Base-by-base conservation (phyloP, 2,329 filamentous ascomycete species). In the Stachybotrys elegans region DNA sequence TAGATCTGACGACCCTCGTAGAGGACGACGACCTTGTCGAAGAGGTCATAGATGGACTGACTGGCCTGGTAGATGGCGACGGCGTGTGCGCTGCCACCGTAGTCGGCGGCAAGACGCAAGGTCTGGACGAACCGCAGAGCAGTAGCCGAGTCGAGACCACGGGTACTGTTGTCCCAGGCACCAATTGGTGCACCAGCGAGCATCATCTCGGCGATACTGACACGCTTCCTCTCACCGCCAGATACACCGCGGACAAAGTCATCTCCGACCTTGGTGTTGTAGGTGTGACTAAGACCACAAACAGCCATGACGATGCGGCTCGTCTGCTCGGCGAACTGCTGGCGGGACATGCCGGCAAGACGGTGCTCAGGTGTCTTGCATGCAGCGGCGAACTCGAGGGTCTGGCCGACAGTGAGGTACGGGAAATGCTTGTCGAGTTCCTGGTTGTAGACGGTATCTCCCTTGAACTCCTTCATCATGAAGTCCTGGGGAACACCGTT, bases 1-100 rank as follows among this genome's bases (percentile, higher is more conserved):
- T 76, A 87, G 37, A 85, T 72, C 51, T 86, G 61, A 47, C 80
- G 78, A 38, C 83, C 83, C 45, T 79, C 74, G 38, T 86, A 81
- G 4, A 87, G 70, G 8, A 87, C 74, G 1, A 86, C 67, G 0
- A 85, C 81, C 55, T 86, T 87, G 57, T 87, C 82, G 56, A 87
- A 86, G 1, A 82, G 70, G 21, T 84, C 68, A 57, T 84, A 86
- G 46, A 87, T 86, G 20, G 76, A 79, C 43, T 87, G 83, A 6
- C 81, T 80, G 4, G 84, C 83, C 55, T 87, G 84, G 57, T 88
- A 87, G 0, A 86, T 68, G 0, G 81, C 83, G 12, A 84, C 78
- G 38, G 84, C 78, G 1, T 79, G 75, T 0, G 79, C 67, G 5
- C 83, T 64, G 0, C 79, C 78, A 5, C 79, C 64, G 2, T 81